phyloP scores from a whole-genome alignment of 768 basidiomycete species.

The Jaapia argillacea region DNA sequence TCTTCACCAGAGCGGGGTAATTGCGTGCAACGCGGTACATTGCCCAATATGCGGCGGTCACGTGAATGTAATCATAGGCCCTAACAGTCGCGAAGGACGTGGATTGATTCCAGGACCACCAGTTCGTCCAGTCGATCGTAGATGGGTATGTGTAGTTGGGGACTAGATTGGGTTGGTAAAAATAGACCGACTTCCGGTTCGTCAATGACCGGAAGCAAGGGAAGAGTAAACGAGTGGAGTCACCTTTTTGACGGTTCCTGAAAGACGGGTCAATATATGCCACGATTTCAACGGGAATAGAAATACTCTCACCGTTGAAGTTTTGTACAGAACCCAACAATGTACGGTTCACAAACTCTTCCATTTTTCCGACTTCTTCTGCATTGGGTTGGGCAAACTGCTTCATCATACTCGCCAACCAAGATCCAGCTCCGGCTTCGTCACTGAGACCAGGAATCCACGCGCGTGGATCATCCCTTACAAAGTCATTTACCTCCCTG shows the following conservation, averaged over 20 bases:
- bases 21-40: constrained; percentile 49
- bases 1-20: constrained; percentile 37
- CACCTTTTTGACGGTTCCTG: constrained; percentile 46
- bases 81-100: constrained; percentile 36
- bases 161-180: constrained; percentile 35
- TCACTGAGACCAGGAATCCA: constrained; percentile 55
- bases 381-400: constrained; percentile 44
- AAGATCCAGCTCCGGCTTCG: constrained; percentile 51
- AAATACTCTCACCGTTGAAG: constrained; percentile 25
- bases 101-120: constrained; percentile 49
- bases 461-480: constrained; percentile 40
- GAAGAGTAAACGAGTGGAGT: neutral
- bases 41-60: constrained; percentile 38
- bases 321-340: constrained; percentile 44
- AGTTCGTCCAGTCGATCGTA: constrained; percentile 38
- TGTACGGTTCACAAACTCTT: constrained; percentile 35
- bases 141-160: constrained; percentile 39
- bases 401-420: constrained; percentile 47
- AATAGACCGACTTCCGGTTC: constrained; percentile 33
- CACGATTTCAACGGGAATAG: no score
- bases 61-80: constrained; percentile 36
- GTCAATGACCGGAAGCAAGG: neutral
- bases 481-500: constrained; percentile 35
- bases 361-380: constrained; percentile 41
- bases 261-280: no score